These are phyloP conservation scores for Saccharomycopsis hybrid DNA, from an alignment of 1,139 yeast species.

Conservation along the genomic window DNA sequence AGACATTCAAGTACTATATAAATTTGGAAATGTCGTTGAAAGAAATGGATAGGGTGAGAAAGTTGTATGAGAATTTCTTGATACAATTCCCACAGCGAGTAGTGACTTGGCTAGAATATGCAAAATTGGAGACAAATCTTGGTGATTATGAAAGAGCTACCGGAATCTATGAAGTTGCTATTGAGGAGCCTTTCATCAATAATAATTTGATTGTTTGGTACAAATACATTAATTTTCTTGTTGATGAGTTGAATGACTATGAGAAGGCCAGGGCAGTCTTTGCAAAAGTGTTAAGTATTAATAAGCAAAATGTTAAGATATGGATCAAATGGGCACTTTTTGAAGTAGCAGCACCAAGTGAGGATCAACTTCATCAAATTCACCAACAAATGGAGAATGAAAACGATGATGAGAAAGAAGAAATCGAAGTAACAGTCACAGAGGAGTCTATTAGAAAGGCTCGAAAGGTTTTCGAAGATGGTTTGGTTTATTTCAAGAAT, in stretches of 20 bases:
- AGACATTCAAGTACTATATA: constrained; percentile 60
- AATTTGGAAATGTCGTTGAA: constrained; percentile 43
- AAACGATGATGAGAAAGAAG: constrained; percentile 38
- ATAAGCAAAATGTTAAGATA: constrained; percentile 34
- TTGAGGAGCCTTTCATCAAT: constrained; percentile 28
- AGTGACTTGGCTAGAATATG: constrained; percentile 50
- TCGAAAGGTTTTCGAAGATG: constrained; percentile 51
- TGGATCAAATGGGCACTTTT: constrained; percentile 72
- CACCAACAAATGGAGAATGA: constrained; percentile 26
- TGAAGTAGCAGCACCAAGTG: constrained; percentile 62
- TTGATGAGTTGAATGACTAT: constrained; percentile 44
- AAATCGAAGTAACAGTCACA: constrained; percentile 42
- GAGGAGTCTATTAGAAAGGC: constrained; percentile 47
- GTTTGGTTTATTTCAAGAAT: constrained; percentile 40
- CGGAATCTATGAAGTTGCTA: constrained; percentile 53
- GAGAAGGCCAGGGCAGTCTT: constrained; percentile 50
- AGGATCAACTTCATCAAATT: constrained; percentile 39
- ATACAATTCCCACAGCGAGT: constrained; percentile 43
- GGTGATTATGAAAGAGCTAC: constrained; percentile 68
- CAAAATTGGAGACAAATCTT: constrained; percentile 58
- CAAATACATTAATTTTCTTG: constrained; percentile 43
- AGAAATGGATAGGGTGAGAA: constrained; percentile 75
- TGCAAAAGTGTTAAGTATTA: constrained; percentile 35
- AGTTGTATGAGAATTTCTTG: constrained; percentile 60
- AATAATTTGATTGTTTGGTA: constrained; percentile 34